A percentile compares a stretch with the other conserved stretches of the same genome.
These are phyloP conservation scores for Microcera coccophila DNA, from an alignment of 2,329 filamentous ascomycete species.

Conservation along the genomic window DNA sequence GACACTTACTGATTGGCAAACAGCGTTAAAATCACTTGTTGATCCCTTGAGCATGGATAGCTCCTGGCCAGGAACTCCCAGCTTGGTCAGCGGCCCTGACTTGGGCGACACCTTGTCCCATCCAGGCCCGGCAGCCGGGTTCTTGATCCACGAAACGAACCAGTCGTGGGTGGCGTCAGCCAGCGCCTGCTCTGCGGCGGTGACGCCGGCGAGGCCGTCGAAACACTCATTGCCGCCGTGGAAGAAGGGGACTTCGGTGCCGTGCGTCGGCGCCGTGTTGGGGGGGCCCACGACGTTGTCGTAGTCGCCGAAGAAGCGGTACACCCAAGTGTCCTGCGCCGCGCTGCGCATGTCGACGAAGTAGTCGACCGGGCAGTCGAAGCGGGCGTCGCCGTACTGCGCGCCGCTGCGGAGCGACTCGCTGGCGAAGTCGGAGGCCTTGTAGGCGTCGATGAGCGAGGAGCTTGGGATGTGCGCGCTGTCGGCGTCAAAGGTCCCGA, in stretches of 20 bases:
- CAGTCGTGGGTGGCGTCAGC: slow-evolving; percentile 40
- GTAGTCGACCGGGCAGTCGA: slow-evolving; percentile 41
- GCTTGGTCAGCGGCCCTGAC: slow-evolving; percentile 15
- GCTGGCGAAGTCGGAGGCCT: slow-evolving; percentile 30
- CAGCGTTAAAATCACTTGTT: slow-evolving; percentile 13
- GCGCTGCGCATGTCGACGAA: slow-evolving; percentile 37
- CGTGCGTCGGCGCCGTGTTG: slow-evolving; percentile 23
- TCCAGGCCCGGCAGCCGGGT: slow-evolving; percentile 39
- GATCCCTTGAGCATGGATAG: slow-evolving; percentile 9
- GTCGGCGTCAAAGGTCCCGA: slow-evolving; percentile 24
- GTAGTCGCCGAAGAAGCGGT: slow-evolving; percentile 42
- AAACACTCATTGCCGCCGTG: slow-evolving; percentile 44
- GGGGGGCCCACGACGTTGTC: slow-evolving; percentile 35
- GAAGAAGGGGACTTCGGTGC: slow-evolving; percentile 41
- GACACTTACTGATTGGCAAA: slow-evolving; percentile 17
- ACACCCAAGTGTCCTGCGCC: slow-evolving; percentile 39
- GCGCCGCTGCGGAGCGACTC: slow-evolving; percentile 40
- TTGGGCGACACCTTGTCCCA: slow-evolving; percentile 32
- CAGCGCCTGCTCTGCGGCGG: slow-evolving; percentile 36
- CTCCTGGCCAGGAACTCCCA: slow-evolving; percentile 21
- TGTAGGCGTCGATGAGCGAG: slow-evolving; percentile 15
- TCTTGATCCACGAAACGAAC: slow-evolving; percentile 44
- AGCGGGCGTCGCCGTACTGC: slow-evolving; percentile 44
- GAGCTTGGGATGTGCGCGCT: slow-evolving; percentile 17
- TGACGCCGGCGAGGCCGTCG: slow-evolving; percentile 29